phyloP scores from a whole-genome alignment of 2,329 filamentous ascomycete genomes.

The Phialemoniopsis sp. region DNA sequence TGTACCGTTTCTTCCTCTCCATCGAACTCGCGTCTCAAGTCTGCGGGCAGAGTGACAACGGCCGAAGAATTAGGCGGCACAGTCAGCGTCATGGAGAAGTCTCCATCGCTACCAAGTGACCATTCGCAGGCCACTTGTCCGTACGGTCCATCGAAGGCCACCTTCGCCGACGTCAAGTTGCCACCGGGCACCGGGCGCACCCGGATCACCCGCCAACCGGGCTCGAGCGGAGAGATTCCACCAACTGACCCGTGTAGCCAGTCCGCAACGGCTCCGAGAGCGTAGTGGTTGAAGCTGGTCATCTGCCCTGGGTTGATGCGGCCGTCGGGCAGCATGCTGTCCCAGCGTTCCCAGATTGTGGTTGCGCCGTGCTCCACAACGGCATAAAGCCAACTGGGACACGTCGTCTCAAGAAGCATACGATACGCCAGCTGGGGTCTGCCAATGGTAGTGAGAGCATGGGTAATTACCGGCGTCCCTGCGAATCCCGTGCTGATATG shows the following conservation, averaged over 20 bases:
- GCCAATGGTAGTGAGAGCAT: slow-evolving; percentile 22
- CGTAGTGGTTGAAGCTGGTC: slow-evolving; percentile 37
- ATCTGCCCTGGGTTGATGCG: slow-evolving; percentile 29
- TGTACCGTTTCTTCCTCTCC: no score
- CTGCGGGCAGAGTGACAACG: no score
- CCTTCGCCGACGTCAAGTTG: slow-evolving; percentile 25
- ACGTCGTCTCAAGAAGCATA: slow-evolving; percentile 39
- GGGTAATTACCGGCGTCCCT: slow-evolving; percentile 34
- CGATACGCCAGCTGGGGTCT: slow-evolving; percentile 31
- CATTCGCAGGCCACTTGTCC: no score
- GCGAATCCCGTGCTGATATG: slow-evolving; percentile 37
- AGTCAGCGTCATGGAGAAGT: no score
- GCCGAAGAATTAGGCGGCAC: no score
- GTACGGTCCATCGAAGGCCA: slow-evolving; percentile 23
- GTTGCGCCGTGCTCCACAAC: slow-evolving; percentile 32
- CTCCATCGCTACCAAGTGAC: no score
- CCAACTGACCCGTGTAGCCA: slow-evolving; percentile 30
- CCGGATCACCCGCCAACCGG: slow-evolving; percentile 22
- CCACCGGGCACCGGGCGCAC: slow-evolving; percentile 23
- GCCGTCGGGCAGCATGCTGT: slow-evolving; percentile 29
- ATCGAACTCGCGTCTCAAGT: no score
- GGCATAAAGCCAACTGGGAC: slow-evolving; percentile 27
- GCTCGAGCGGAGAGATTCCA: slow-evolving; percentile 18
- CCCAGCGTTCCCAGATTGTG: slow-evolving; percentile 37
- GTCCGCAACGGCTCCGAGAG: slow-evolving; percentile 29